Evolutionary conservation across 73 alveolate genomes (phyloP), one percentile per base, ranked within the genome.

Genomic region (Tetrahymena borealis): DNA sequence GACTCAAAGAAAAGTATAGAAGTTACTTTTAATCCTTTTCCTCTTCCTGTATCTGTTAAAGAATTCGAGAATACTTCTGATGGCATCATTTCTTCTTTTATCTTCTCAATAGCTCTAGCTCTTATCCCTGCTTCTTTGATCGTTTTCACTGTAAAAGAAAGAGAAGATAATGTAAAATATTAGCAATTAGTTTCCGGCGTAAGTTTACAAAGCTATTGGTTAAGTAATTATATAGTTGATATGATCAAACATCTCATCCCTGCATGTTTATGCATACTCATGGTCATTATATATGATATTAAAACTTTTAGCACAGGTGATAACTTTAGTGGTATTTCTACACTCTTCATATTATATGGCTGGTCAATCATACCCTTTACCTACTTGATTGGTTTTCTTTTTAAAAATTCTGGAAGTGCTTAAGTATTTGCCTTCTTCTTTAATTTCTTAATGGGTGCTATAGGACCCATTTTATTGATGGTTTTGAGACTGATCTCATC

Each of bases 211-310:
- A 91, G 98, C 9, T 98, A 98, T 94, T 98, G 99, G 99, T 32
- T 97, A 16, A 94, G 98, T 78, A 97, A 97, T 95, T 96, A 93
- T 90, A 36, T 96, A 43, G 96, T 97, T 95, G 99, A 98, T 92
- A 91, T 96, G 85, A 39, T 97, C n/a, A 96, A 97, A 95, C 79
- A 97, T 91, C 91, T 96, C 2, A 91, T 96, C 24, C 96, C 97
- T 90, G 95, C 96, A 13, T 32, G 20, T 12, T 31, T 18, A 20
- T 39, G 39, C 32, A 18, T 24, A 8, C 24, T 91, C 10, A 20
- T 91, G 39, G 32, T 32, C 24, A 28, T 78, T 28, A 12, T 78
- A 4, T 60, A 78, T 4, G 94, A 91, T 7, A 15, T 91, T 43
- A 60, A n/a, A 77, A 36, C 35, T 11, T 78, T 77, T 8, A 95